Conservation (phyloP, 495 filamentous ascomycete genomes). For the Neurospora hispaniola region DNA sequence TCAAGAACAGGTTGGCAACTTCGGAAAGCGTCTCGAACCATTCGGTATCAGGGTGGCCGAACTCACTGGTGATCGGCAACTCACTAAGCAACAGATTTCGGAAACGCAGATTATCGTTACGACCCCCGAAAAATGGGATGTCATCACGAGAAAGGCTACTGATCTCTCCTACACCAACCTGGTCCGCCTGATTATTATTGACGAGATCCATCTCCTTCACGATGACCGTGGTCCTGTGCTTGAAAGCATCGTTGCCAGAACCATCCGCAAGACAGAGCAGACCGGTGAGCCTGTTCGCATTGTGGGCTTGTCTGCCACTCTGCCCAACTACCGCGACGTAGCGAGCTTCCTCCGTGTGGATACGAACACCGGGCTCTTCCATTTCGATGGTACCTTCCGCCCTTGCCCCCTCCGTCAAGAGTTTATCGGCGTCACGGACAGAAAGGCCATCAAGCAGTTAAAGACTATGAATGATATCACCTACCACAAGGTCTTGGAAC, state of each 20-base stretch:
- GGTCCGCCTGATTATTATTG: constrained; percentile 88
- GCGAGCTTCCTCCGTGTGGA: constrained; percentile 93
- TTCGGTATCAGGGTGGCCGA: constrained; percentile 90
- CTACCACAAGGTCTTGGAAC: constrained; percentile 94
- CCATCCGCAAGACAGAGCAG: constrained; percentile 84
- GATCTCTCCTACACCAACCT: constrained; percentile 96
- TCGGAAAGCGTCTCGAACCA: constrained; percentile 79
- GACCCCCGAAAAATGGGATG: constrained; percentile 98
- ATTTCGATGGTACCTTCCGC: constrained; percentile 90
- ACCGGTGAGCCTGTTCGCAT: constrained; percentile 86
- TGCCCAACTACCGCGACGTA: constrained; percentile 96
- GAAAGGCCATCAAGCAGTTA: constrained; percentile 97
- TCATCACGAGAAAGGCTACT: constrained; percentile 95
- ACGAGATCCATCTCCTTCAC: constrained; percentile 96
- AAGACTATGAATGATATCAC: constrained; percentile 99
- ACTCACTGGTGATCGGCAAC: constrained; percentile 91
- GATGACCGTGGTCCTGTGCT: constrained; percentile 95
- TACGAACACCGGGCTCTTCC: constrained; percentile 73
- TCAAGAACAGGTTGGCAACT: constrained; percentile 94
- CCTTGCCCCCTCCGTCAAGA: constrained; percentile 92
- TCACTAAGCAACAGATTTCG: constrained; percentile 96
- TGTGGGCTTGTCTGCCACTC: constrained; percentile 84
- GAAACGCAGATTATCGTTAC: constrained; percentile 99
- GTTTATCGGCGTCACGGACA: constrained; percentile 95
- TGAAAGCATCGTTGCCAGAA: constrained; percentile 92